Base-by-base conservation (phyloP, 2,329 filamentous ascomycete genomes). In the Plenodomus lindquistii region DNA sequence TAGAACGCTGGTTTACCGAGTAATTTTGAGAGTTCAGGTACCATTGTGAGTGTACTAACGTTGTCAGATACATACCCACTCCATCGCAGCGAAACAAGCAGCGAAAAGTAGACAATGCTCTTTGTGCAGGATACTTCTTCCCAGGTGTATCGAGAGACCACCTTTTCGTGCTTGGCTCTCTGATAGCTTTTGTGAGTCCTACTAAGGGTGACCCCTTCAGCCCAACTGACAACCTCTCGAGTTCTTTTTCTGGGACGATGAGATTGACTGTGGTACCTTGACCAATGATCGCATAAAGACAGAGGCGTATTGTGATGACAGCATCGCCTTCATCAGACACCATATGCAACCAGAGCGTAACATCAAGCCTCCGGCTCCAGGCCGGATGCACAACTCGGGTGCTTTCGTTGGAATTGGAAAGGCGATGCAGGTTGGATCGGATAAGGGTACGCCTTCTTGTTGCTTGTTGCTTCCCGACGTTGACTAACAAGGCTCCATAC, bases 181-280 rank as follows among this genome's bases (percentile, higher is more conserved):
- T 51, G n/a, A 41, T 51, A 2, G 48, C 48, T 18, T 51, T 45
- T 40, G 48, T 51, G 42, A n/a, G 20, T 21, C 27, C 22, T 5
- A 4, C 1, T 17, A 5, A 5, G 2, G 15, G 9, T 9, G 29
- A 4, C 19, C 19, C 20, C 9, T 4, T 7, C 2, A 2, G 27
- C 19, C 3, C 18, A 18, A 16, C 48, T 51, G 11, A 51, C n/a
- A 6, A 6, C 16, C 6, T 17, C 24, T 31, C 4, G 15, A 50
- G 50, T 50, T 53, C 37, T 53, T 53, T 20, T 53, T 53, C 21
- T 53, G 50, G 50, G 50, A 53, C 19, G 50, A 53, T 29, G 50
- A 53, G 6, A 53, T 53, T 20, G 50, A 50, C 16, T 53, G 50
- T 24, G 50, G 50, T 10, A 43, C 43, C 18, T 34, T 53, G 3